These are phyloP conservation scores for Diaporthe batatas DNA, from an alignment of 2,329 filamentous ascomycete species.

Conservation along the genomic window DNA sequence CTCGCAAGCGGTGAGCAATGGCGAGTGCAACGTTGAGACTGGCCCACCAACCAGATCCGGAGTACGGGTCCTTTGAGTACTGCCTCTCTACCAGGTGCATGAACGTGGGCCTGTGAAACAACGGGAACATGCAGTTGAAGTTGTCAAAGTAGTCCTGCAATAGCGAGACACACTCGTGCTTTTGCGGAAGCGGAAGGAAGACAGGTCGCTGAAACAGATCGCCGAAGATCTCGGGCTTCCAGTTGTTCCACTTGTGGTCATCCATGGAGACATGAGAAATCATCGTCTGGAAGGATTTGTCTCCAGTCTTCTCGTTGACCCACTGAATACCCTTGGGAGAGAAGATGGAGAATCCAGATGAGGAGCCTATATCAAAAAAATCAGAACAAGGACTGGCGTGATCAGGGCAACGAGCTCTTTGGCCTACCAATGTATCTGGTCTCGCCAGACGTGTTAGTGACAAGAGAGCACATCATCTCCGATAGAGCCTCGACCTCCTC, in stretches of 20 bases:
- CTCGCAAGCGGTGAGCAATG: conserved; percentile 91
- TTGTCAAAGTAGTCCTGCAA: conserved; percentile 97
- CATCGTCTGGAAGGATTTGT: conserved; percentile 94
- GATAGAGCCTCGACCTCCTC: conserved; percentile 89
- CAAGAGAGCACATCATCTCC: conserved; percentile 98
- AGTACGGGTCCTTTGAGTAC: conserved; percentile 92
- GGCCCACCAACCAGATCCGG: conserved; percentile 98
- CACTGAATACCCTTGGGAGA: conserved; percentile 98
- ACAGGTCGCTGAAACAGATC: conserved; percentile 90
- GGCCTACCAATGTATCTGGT: conserved; percentile 90
- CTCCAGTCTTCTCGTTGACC: conserved; percentile 98
- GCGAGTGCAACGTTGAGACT: conserved; percentile 93
- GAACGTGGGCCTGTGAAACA: conserved; percentile 98
- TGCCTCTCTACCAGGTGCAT: conserved; percentile 97
- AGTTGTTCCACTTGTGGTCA: conserved; percentile 95
- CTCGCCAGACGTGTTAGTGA: conserved; percentile 94
- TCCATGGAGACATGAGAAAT: conserved; percentile 92
- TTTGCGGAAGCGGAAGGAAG: conserved; percentile 85
- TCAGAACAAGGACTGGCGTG: conserved; percentile 36
- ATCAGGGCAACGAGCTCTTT: no score
- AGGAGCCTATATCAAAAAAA: conserved; percentile 75
- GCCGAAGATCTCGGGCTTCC: conserved; percentile 97
- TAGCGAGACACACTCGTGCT: conserved; percentile 87
- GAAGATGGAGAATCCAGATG: conserved; percentile 98
- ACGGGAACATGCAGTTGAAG: conserved; percentile 98